A percentile compares a stretch with the other conserved stretches of the same genome.
Conservation (phyloP, 2,329 filamentous ascomycete genomes). For the Pseudogymnoascus sp. region DNA sequence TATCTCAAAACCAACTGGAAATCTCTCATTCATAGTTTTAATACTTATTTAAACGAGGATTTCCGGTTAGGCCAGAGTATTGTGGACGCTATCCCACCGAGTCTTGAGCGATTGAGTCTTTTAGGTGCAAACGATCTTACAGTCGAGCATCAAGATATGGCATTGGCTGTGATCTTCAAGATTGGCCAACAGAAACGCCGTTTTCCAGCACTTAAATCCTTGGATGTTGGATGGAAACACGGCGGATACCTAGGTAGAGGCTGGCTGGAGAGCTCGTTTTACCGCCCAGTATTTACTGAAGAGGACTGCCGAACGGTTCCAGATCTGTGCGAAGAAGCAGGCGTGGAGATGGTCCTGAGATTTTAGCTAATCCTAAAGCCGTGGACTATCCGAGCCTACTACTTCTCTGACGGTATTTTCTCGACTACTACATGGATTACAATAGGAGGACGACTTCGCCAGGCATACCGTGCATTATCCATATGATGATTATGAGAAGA, state of each 20-base stretch:
- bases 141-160: too few species aligned
- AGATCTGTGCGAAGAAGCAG: not conserved
- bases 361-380: too few species aligned
- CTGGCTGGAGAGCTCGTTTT: fast-evolving
- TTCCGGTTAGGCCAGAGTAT: not conserved
- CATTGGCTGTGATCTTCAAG: not conserved
- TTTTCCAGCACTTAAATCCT: not conserved
- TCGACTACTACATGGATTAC: not conserved
- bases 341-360: not conserved
- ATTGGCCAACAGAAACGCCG: not conserved
- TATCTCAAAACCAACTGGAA: not conserved
- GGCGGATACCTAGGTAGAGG: not conserved
- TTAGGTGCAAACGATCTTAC: fast-evolving
- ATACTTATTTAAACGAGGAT: too few species aligned
- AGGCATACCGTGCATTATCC: not conserved
- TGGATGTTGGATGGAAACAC: not conserved
- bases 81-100: not conserved
- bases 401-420: too few species aligned
- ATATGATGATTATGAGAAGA: not conserved
- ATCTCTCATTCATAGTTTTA: too few species aligned
- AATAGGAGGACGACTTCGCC: not conserved
- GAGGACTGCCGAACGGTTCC: not conserved
- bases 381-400: too few species aligned
- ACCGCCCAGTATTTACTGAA: not conserved
- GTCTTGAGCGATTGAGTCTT: not conserved